Percentiles rank a stretch among this genome's conserved stretches.
Evolutionary conservation across 768 basidiomycete species (phyloP).

Genomic region (Rhizopogon salebrosus): DNA sequence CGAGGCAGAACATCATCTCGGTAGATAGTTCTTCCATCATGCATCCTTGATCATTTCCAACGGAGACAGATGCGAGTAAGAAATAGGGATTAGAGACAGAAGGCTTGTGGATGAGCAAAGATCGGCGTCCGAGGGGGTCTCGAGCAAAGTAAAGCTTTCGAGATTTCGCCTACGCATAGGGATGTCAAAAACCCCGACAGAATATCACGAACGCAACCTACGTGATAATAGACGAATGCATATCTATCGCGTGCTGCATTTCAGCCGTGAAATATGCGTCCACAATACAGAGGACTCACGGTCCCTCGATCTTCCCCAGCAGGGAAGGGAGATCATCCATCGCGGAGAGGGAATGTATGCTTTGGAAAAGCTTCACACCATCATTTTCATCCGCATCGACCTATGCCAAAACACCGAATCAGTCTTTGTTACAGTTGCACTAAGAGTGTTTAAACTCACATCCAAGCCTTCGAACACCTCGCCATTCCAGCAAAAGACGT

Average conservation of each 20-base stretch:
- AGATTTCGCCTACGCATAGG: slow-evolving; percentile 32
- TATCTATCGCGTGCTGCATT: slow-evolving; percentile 41
- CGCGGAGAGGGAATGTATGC: slow-evolving; percentile 17
- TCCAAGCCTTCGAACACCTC: slow-evolving; percentile 86
- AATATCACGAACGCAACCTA: slow-evolving; percentile 25
- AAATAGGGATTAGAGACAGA: slow-evolving; percentile 44
- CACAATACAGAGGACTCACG: slow-evolving; percentile 44
- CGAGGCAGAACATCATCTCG: slow-evolving; percentile 49
- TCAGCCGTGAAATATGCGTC: neutral
- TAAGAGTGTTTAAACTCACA: slow-evolving; percentile 37
- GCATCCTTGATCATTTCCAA: slow-evolving; percentile 40
- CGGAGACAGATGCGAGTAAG: slow-evolving; percentile 62
- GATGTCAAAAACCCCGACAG: slow-evolving; percentile 1
- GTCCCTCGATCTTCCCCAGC: slow-evolving; percentile 70
- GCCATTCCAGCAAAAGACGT: slow-evolving; percentile 83
- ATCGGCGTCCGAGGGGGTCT: slow-evolving; percentile 83
- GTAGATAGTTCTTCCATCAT: slow-evolving; percentile 61
- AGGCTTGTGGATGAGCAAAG: slow-evolving; percentile 70
- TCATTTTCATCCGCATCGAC: slow-evolving; percentile 64
- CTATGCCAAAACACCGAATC: slow-evolving; percentile 29
- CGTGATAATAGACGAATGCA: slow-evolving; percentile 77
- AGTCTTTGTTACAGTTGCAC: neutral
- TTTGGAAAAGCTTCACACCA: slow-evolving; percentile 47
- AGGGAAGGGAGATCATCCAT: slow-evolving; percentile 42
- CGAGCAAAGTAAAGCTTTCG: slow-evolving; percentile 64